Conservation (phyloP, 208 protist genomes). For the Leishmania guyanensis region DNA sequence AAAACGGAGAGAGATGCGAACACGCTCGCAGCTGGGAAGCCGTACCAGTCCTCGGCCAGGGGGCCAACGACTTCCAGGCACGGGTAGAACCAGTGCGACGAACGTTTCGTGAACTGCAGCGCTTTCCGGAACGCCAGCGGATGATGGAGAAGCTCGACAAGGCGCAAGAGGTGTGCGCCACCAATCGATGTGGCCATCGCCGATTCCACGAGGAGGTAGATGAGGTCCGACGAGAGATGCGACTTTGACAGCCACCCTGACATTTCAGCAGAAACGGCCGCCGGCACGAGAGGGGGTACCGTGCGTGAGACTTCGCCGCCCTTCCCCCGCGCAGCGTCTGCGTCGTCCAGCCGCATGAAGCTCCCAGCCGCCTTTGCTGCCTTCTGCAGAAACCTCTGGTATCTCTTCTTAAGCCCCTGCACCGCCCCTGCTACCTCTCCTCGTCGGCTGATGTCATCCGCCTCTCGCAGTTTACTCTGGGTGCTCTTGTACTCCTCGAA, state of each 20-base stretch:
- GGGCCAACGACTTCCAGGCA: constrained; percentile 46
- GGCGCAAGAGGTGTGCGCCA: constrained; percentile 15
- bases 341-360: not conserved
- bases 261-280: not conserved
- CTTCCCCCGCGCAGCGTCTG: not conserved
- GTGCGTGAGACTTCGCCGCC: not conserved
- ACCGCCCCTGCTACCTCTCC: constrained; percentile 53
- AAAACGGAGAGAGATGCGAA: constrained; percentile 57
- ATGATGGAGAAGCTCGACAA: constrained; percentile 54
- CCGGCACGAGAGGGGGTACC: not conserved
- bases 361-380: constrained; percentile 50
- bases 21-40: constrained; percentile 34
- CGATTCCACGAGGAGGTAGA: constrained; percentile 32
- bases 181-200: constrained; percentile 3
- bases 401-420: constrained; percentile 39
- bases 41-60: constrained; percentile 53
- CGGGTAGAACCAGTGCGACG: constrained; percentile 78
- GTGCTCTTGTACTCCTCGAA: constrained; percentile 66
- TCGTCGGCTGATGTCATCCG: constrained; percentile 38
- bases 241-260: constrained; percentile 13
- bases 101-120: constrained; percentile 41
- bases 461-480: constrained; percentile 43
- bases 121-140: constrained; percentile 46
- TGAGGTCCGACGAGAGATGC: constrained; percentile 25
- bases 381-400: constrained; percentile 55